Evolutionary conservation across 2,329 filamentous ascomycete species (phyloP).

Genomic region (Akanthomyces uredinophilus): DNA sequence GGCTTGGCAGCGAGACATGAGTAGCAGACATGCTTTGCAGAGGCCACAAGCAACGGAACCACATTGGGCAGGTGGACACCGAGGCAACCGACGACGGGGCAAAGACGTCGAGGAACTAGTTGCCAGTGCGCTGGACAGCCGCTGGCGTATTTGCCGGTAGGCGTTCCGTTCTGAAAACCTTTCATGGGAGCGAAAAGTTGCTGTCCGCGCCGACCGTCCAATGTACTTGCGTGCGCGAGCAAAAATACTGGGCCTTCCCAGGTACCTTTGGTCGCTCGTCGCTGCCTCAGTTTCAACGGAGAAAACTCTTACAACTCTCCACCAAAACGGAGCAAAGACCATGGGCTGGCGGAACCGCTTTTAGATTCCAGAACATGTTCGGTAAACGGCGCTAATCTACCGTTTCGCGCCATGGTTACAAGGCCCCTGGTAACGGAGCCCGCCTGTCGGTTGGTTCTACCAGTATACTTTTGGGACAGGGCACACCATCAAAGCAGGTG

Average conservation of each 20-base stretch:
- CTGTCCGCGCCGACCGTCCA: not conserved
- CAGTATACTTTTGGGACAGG: not conserved
- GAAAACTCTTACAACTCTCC: conserved; percentile 9
- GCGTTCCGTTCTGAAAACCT: conserved; percentile 5
- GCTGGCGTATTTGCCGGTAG: not conserved
- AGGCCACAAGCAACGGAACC: not conserved
- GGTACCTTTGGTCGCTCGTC: not conserved
- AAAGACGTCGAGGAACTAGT: not conserved
- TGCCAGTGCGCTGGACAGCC: not conserved
- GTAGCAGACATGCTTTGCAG: not conserved
- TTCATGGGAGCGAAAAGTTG: not conserved
- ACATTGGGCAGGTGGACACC: not conserved
- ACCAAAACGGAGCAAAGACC: conserved; percentile 8
- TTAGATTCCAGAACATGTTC: conserved; percentile 11
- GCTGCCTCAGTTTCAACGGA: not conserved
- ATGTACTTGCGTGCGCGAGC: not conserved
- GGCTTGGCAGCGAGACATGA: not conserved
- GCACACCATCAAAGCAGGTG: not conserved
- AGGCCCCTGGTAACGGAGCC: not conserved
- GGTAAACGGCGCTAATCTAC: conserved; percentile 10
- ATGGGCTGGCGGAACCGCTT: conserved; percentile 7
- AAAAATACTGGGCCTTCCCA: not conserved
- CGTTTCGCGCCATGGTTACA: conserved; percentile 2
- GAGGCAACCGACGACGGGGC: not conserved
- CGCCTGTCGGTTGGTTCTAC: not conserved